phyloP scores from a whole-genome alignment of 1,139 yeast genomes.

The Lodderomyces metapsilosis region DNA sequence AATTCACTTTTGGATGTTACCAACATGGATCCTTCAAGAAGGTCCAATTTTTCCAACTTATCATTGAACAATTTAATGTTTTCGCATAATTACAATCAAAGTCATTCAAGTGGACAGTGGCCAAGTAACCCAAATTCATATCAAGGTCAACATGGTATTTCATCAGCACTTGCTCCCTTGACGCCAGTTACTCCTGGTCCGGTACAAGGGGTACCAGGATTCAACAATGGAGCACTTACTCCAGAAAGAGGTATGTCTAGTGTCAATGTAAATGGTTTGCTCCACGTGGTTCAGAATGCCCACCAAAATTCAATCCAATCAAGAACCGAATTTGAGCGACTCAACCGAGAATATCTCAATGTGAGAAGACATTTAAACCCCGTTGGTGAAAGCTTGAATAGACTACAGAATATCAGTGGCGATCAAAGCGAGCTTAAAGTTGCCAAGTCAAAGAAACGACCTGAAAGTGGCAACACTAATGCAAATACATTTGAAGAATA shows the following conservation, averaged over 20 bases:
- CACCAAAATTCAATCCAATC: conserved; percentile 55
- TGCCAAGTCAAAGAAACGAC: conserved; percentile 19
- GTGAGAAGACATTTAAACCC: conserved; percentile 72
- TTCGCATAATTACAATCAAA: conserved; percentile 31
- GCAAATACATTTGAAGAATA: conserved; percentile 38
- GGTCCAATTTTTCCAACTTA: conserved; percentile 40
- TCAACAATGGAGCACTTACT: background rate
- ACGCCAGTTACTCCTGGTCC: conserved; percentile 10
- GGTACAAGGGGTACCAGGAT: background rate
- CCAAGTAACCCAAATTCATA: conserved; percentile 6
- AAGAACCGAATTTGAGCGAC: conserved; percentile 72
- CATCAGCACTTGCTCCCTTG: conserved; percentile 2
- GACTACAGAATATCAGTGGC: conserved; percentile 31
- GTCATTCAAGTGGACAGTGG: conserved; percentile 24
- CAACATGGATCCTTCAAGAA: conserved; percentile 31
- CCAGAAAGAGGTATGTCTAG: conserved; percentile 9
- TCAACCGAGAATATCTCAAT: conserved; percentile 70
- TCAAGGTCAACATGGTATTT: background rate
- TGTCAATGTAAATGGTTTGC: conserved; percentile 30
- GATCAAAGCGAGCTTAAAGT: conserved; percentile 22
- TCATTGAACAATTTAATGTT: conserved; percentile 51
- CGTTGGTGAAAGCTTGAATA: conserved; percentile 56
- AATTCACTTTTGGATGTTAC: conserved; percentile 62
- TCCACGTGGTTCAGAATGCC: conserved; percentile 29
- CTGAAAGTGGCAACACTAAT: conserved; percentile 13